These are phyloP conservation scores for Phallus indusiatus DNA, from an alignment of 768 basidiomycete species.

Conservation along the genomic window DNA sequence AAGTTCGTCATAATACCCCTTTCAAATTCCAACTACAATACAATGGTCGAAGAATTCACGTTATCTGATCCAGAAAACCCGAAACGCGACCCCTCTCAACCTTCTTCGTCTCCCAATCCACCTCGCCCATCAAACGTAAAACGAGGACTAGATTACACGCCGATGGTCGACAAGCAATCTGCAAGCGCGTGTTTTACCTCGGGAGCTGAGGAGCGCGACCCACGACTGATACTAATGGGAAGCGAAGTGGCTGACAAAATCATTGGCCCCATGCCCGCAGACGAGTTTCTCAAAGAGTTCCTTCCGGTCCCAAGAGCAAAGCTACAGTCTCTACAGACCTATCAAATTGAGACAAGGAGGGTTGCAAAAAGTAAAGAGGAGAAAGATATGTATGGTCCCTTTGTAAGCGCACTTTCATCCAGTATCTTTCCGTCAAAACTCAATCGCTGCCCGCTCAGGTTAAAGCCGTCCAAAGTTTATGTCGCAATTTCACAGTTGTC, in stretches of 20 bases:
- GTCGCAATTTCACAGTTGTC: not conserved
- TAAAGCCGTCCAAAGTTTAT: not conserved
- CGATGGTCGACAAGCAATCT: not conserved
- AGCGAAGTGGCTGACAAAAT: not conserved
- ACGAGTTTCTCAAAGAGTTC: not conserved
- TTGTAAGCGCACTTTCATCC: not conserved
- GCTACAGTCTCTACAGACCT: not conserved
- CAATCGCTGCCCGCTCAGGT: not conserved
- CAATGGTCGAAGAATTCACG: no score
- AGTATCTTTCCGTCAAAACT: not conserved
- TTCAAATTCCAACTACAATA: no score
- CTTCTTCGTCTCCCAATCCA: no score
- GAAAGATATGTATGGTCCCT: not conserved
- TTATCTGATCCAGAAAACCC: no score
- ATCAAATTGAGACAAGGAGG: not conserved
- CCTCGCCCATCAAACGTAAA: no score
- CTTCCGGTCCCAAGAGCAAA: not conserved
- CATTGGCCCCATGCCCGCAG: not conserved
- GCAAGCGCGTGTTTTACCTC: not conserved
- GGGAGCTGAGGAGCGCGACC: not conserved
- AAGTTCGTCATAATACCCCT: no score
- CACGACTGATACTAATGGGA: not conserved
- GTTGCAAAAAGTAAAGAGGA: not conserved
- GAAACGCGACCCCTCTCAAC: no score
- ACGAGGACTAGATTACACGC: not conserved